Conservation (phyloP, 306 rosid species). For the Quercus variabilis region DNA sequence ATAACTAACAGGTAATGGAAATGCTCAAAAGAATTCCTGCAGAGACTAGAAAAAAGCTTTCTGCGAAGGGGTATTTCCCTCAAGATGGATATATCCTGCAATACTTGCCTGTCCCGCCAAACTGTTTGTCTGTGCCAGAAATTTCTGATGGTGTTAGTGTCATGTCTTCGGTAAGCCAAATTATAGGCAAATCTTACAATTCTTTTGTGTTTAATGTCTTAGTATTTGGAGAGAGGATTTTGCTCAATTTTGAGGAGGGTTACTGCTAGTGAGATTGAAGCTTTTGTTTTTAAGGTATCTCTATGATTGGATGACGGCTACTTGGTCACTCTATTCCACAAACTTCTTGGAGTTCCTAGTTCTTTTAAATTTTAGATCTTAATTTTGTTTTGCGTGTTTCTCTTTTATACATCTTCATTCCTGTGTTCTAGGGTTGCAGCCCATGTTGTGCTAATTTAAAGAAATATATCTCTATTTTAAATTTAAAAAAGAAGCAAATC, state of each 20-base stretch:
- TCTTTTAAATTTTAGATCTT: no score
- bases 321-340: no score
- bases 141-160: constrained; percentile 94
- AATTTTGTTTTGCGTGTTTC: not conserved
- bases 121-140: constrained; percentile 86
- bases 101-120: constrained; percentile 87
- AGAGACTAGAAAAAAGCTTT: constrained; percentile 65
- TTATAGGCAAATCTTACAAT: not conserved
- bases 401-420: not conserved
- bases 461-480: no score
- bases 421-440: no score
- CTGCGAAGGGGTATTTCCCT: constrained; percentile 73
- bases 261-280: no score
- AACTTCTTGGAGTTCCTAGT: no score
- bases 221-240: no score
- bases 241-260: no score
- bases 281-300: no score
- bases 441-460: no score
- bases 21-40: constrained; percentile 67
- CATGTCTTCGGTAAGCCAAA: constrained; percentile 73
- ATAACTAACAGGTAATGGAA: constrained; percentile 57
- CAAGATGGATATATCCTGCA: constrained; percentile 83
- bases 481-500: no score
- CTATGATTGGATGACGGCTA: constrained; percentile 1
- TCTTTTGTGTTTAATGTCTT: no score